Evolutionary conservation across 2,329 filamentous ascomycete genomes (phyloP).

Genomic region (Sporothrix pseudoabietina): DNA sequence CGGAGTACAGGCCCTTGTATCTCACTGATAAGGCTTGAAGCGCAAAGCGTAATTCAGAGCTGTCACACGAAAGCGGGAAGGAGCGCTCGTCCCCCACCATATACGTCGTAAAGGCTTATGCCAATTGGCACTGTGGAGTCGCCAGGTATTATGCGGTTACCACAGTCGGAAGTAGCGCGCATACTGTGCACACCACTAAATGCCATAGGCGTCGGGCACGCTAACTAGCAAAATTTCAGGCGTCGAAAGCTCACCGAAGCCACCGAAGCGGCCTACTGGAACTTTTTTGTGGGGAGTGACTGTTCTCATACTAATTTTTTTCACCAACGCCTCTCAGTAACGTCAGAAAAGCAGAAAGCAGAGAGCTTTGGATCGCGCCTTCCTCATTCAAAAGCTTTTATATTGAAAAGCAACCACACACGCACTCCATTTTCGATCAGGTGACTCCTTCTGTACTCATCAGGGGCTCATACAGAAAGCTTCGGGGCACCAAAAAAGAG

Average conservation of each 20-base stretch:
- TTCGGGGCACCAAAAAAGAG: background rate
- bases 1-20: background rate
- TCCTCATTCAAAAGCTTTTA: constrained; percentile 4
- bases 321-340: constrained; percentile 1
- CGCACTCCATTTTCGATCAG: background rate
- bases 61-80: constrained; percentile 4
- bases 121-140: constrained; percentile 3
- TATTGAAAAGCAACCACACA: background rate
- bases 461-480: background rate
- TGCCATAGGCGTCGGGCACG: background rate
- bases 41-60: background rate
- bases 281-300: constrained; percentile 19
- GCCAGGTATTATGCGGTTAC: too few relatives aligned
- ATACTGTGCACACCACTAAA: background rate
- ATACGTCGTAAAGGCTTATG: background rate
- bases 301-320: constrained; percentile 23
- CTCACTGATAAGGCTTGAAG: constrained; percentile 4
- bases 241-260: background rate
- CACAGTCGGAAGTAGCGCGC: background rate
- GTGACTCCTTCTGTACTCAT: background rate
- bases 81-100: constrained; percentile 30
- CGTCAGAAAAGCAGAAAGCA: background rate
- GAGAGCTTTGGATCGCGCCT: constrained; percentile 8
- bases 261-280: background rate
- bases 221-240: background rate